phyloP scores from a whole-genome alignment of 1,284 basidiomycete genomes.

The Pholiota adiposa region DNA sequence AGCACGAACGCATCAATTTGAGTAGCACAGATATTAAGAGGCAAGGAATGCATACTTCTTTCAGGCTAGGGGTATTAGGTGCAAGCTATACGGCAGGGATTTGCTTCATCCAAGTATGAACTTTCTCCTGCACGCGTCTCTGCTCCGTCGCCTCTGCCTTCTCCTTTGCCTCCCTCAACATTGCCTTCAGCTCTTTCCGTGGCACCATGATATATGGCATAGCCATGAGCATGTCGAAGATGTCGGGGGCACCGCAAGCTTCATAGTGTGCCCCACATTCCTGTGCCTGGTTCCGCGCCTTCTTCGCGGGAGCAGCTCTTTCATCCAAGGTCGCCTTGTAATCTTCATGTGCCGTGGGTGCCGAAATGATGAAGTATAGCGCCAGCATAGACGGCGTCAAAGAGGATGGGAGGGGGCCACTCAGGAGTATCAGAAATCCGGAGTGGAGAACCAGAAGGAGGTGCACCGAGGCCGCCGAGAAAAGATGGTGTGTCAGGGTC shows the following conservation, averaged over 20 bases:
- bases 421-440: neutral
- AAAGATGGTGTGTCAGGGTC: neutral
- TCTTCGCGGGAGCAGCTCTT: neutral
- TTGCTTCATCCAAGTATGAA: slow-evolving; percentile 1
- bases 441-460: neutral
- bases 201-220: slow-evolving; percentile 17
- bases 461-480: too few species aligned
- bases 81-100: too few species aligned
- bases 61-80: too few species aligned
- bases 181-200: slow-evolving; percentile 9
- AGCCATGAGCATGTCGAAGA: slow-evolving; percentile 17
- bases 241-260: slow-evolving; percentile 10
- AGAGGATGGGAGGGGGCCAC: slow-evolving; percentile 10
- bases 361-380: slow-evolving; percentile 21
- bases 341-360: slow-evolving; percentile 17
- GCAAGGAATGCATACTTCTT: too few species aligned
- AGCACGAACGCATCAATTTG: too few species aligned
- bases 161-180: slow-evolving; percentile 11
- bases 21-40: too few species aligned
- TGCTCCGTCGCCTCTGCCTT: slow-evolving; percentile 14
- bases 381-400: slow-evolving; percentile 11
- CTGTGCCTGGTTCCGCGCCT: slow-evolving; percentile 8
- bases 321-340: slow-evolving; percentile 2
- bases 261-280: slow-evolving; percentile 7
- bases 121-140: slow-evolving; percentile 4